Base-by-base conservation (phyloP, 2,329 filamentous ascomycete genomes). In the Epichloe typhina region DNA sequence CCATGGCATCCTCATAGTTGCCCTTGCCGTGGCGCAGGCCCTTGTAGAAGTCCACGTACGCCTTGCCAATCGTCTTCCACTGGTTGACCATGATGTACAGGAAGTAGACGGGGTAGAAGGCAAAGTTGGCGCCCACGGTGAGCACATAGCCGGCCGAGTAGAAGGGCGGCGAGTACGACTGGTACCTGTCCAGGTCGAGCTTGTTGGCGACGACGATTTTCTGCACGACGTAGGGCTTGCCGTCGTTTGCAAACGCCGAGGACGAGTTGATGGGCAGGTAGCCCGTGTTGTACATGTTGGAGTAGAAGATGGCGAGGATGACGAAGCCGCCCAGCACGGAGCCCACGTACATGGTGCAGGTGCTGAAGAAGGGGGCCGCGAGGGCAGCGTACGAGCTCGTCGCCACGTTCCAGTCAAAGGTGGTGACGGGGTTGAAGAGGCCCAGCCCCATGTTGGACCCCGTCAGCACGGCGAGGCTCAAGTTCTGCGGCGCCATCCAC, bases 401-500 rank as follows among this genome's bases (percentile, higher is more conserved):
- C 3, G 65, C 40, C 38, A 66, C 52, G 53, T 69, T 70, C 67
- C 68, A 70, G 55, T 71, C 68, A 45, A 70, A 67, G 2, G 65
- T 69, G 4, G 67, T 60, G 31, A 64, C 45, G 6, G 65, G 64
- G 53, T 69, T 69, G 51, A 69, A 52, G 21, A 58, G 44, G 13
- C 68, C 69, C 17, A 70, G 53, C 5, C 72, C 72, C 19, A 65
- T 62, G n/a, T 62, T 62, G n/a, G 65, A 67, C 2, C 72, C 72
- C 8, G 68, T 69, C 45, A 73, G 59, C 12, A 66, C 64, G 41
- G 63, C 66, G 46, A 73, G 58, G 17, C 60, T 62, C 37, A 66
- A 59, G 52, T 72, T 72, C 12, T 64, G 54, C 0, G 75, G 74
- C 0, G 69, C 63, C 49, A 79, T 79, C 75, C 75, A 80, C 0